phyloP scores from a whole-genome alignment of 1,284 basidiomycete genomes.

The Trametes hirsuta region DNA sequence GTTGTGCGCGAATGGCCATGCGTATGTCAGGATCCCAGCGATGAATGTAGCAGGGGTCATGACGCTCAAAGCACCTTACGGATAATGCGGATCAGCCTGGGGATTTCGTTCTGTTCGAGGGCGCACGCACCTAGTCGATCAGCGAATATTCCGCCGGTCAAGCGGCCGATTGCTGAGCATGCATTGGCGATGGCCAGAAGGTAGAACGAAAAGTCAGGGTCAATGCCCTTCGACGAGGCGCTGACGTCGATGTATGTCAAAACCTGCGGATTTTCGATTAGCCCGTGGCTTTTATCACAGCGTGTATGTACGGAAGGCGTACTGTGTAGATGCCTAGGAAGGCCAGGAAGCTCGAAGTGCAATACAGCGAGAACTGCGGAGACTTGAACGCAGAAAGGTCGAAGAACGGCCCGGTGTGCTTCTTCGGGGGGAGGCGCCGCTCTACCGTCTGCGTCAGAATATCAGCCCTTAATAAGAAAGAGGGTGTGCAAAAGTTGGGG shows the following conservation, averaged over 20 bases:
- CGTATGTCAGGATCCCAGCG: constrained; percentile 55
- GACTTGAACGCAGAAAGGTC: constrained; percentile 53
- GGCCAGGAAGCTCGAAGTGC: constrained; percentile 44
- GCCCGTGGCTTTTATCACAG: not conserved
- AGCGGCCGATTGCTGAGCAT: constrained; percentile 45
- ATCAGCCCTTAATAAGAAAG: constrained; percentile 24
- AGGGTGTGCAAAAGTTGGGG: constrained; percentile 17
- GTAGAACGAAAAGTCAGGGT: constrained; percentile 45
- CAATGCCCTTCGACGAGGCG: constrained; percentile 41
- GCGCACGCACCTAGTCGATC: constrained; percentile 40
- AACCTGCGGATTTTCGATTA: constrained; percentile 32
- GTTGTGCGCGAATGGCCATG: constrained; percentile 57
- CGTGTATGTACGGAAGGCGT: not conserved
- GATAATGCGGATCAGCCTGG: not conserved
- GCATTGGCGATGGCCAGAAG: constrained; percentile 51
- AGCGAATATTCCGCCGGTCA: constrained; percentile 42
- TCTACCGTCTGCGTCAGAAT: constrained; percentile 42
- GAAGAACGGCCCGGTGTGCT: constrained; percentile 51
- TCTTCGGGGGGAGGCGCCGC: constrained; percentile 54
- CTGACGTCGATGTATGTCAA: constrained; percentile 53
- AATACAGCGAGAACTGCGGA: constrained; percentile 47
- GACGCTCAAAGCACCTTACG: constrained; percentile 53
- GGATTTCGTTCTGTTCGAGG: not conserved
- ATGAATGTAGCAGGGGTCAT: constrained; percentile 55
- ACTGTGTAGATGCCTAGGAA: constrained; percentile 67